Percentiles rank a stretch among this genome's conserved stretches.
Conservation (phyloP, 352 stramenopile genomes). For the Phytophthora tentaculata region DNA sequence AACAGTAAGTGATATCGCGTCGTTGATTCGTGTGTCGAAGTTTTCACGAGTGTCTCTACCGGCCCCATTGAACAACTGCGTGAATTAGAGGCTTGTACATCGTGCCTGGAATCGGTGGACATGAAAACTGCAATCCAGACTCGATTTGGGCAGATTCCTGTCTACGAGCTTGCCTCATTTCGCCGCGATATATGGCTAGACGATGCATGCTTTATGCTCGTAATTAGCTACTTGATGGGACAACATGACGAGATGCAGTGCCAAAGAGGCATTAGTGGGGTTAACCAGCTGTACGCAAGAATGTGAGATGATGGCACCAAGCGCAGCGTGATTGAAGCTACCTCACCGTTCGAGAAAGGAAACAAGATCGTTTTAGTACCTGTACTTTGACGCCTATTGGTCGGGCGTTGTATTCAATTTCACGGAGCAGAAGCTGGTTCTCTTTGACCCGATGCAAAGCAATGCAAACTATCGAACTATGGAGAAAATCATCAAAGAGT, state of each 20-base stretch:
- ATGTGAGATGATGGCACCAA: no score
- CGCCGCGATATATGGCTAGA: no score
- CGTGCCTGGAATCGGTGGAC: neutral
- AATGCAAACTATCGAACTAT: neutral
- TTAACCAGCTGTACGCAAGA: no score
- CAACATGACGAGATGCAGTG: no score
- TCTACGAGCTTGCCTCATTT: conserved; percentile 3
- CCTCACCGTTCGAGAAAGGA: no score
- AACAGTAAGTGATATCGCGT: neutral
- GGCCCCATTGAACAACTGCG: conserved; percentile 4
- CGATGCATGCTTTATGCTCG: no score
- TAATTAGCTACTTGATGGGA: conserved; percentile 2
- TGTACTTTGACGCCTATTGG: no score
- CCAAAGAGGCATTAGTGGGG: no score
- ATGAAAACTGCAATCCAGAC: neutral
- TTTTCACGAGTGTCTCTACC: conserved; percentile 1
- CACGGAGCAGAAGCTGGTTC: neutral
- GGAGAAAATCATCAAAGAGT: neutral
- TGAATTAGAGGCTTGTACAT: conserved; percentile 5
- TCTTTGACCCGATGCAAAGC: neutral
- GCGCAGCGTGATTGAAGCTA: no score
- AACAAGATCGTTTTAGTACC: no score
- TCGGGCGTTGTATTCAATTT: no score
- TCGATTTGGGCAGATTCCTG: neutral
- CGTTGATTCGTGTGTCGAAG: neutral